A percentile compares a stretch with the other conserved stretches of the same genome.
phyloP scores from a whole-genome alignment of 345 rosid genomes.

The Firmiana major region DNA sequence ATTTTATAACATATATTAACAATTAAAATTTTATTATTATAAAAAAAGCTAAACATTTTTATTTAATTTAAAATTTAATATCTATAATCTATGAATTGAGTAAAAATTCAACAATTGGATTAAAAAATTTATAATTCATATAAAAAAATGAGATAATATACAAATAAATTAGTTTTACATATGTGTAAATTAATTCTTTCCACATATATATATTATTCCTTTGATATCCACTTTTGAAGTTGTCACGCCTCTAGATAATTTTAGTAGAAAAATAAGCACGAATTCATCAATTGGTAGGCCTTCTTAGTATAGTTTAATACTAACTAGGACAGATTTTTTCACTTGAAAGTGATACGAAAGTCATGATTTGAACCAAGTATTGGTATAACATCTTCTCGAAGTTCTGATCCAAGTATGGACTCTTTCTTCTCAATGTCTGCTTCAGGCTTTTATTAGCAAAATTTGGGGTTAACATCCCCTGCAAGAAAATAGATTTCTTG shows the following conservation, averaged over 20 bases:
- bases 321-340: background rate
- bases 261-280: background rate
- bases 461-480: background rate
- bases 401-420: background rate
- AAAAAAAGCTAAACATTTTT: too few species aligned
- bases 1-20: too few species aligned
- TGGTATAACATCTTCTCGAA: too few species aligned
- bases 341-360: background rate
- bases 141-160: too few species aligned
- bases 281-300: background rate
- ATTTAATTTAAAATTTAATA: too few species aligned
- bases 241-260: background rate
- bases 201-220: background rate
- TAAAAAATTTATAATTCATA: too few species aligned
- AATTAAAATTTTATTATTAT: too few species aligned
- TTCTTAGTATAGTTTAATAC: background rate
- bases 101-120: too few species aligned
- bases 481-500: background rate
- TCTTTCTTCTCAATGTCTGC: background rate
- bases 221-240: background rate
- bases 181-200: too few species aligned
- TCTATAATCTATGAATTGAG: too few species aligned
- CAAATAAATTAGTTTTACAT: too few species aligned
- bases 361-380: background rate
- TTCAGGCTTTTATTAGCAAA: background rate